Evolutionary conservation across 768 basidiomycete genomes (phyloP).

Genomic region (Cystobasidium onofrii): DNA sequence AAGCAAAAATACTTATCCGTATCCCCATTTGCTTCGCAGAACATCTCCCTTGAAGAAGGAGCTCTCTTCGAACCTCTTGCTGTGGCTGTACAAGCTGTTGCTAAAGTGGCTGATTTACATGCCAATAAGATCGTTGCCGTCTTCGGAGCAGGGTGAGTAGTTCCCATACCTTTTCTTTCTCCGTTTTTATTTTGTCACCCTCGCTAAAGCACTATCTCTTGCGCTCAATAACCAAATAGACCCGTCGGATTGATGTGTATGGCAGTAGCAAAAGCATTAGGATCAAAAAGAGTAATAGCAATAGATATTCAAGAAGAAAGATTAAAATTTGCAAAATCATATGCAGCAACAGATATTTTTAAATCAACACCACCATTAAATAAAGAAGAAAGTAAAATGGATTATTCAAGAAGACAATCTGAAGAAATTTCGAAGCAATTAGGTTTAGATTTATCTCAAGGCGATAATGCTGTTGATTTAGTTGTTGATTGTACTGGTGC

Average conservation of each 20-base stretch:
- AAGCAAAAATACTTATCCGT: not conserved
- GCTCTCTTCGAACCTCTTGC: conserved; percentile 95
- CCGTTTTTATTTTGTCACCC: not conserved
- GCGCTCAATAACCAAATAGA: conserved; percentile 42
- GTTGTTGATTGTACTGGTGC: conserved; percentile 48
- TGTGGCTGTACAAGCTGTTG: conserved; percentile 81
- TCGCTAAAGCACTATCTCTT: too few species aligned
- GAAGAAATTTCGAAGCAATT: not conserved
- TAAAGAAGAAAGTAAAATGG: conserved; percentile 18
- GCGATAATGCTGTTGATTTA: conserved; percentile 20
- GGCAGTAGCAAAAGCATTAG: conserved; percentile 91
- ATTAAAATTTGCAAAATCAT: conserved; percentile 43
- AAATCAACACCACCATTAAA: not conserved
- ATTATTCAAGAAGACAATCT: not conserved
- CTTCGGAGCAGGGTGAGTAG: conserved; percentile 57
- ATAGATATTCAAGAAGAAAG: conserved; percentile 53
- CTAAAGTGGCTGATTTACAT: conserved; percentile 63
- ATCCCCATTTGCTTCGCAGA: conserved; percentile 42
- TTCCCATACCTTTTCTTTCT: not conserved
- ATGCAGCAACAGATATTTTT: conserved; percentile 32
- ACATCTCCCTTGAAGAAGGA: conserved; percentile 78
- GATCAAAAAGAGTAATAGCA: conserved; percentile 72
- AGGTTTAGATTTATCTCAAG: not conserved
- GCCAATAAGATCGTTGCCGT: conserved; percentile 69
- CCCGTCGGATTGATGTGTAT: conserved; percentile 76